Conservation (phyloP, 202 grass and related monocot genomes). For the Schoenoplectus triqueter region DNA sequence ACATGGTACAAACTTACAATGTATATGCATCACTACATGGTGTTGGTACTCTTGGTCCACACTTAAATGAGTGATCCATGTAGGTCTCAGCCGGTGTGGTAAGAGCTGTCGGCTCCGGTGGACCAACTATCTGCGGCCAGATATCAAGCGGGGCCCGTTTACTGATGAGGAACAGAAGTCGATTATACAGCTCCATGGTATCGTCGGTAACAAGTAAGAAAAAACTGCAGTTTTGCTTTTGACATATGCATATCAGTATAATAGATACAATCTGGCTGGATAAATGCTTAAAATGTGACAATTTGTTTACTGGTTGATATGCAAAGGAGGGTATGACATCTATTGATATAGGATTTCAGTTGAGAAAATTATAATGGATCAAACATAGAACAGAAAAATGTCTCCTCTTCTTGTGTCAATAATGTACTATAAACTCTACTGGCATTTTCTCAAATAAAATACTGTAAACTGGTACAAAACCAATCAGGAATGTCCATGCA, state of each 20-base stretch:
- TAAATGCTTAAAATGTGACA: neutral
- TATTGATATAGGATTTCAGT: neutral
- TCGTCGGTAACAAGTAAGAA: constrained; percentile 92
- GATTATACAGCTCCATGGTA: constrained; percentile 90
- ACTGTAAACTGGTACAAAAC: neutral
- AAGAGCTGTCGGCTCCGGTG: constrained; percentile 99
- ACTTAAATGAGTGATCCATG: constrained; percentile 17
- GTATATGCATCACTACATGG: neutral
- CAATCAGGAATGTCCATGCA: neutral
- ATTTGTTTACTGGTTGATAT: neutral
- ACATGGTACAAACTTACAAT: neutral
- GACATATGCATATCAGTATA: neutral
- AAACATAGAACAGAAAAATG: neutral
- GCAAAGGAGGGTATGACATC: neutral
- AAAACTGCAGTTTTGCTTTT: neutral
- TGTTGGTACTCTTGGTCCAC: neutral
- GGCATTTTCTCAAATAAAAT: too few species aligned
- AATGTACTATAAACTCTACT: neutral
- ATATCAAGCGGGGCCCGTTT: constrained; percentile 99
- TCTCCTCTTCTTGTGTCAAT: neutral
- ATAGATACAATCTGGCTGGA: neutral
- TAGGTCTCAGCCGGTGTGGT: constrained; percentile 89
- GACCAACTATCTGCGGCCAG: constrained; percentile 96
- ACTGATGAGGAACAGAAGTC: constrained; percentile 84
- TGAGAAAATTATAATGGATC: neutral